A percentile compares a stretch with the other conserved stretches of the same genome.
Evolutionary conservation across 208 protist species (phyloP).

Genomic region (Trypanosoma congolense): DNA sequence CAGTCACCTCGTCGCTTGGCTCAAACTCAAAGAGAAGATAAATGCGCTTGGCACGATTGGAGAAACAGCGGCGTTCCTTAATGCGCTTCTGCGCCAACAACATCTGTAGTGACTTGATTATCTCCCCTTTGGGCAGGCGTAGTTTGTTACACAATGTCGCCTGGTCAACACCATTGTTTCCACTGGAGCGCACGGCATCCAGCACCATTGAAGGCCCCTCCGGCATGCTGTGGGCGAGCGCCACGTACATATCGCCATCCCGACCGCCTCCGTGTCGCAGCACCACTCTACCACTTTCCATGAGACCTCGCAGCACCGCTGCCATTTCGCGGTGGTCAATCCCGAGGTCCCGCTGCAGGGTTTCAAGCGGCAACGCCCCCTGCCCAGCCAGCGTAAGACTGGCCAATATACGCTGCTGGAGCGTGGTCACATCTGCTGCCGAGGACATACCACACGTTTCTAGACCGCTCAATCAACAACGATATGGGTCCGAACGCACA

Average conservation of each 20-base stretch:
- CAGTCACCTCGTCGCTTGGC: slow-evolving; percentile 70
- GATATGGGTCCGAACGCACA: too few species aligned
- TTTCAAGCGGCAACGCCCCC: slow-evolving; percentile 40
- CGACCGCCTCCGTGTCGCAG: slow-evolving; percentile 39
- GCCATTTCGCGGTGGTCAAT: slow-evolving; percentile 29
- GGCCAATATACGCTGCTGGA: slow-evolving; percentile 40
- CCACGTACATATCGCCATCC: slow-evolving; percentile 46
- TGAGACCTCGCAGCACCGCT: slow-evolving; percentile 47
- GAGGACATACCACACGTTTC: not conserved
- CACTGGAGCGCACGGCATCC: slow-evolving; percentile 57
- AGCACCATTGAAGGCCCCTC: slow-evolving; percentile 58
- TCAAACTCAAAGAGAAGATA: slow-evolving; percentile 79
- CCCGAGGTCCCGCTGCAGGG: slow-evolving; percentile 37
- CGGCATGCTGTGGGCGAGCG: slow-evolving; percentile 49
- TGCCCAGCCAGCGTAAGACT: slow-evolving; percentile 34
- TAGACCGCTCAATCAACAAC: not conserved
- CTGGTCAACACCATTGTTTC: slow-evolving; percentile 70
- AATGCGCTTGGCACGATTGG: slow-evolving; percentile 76
- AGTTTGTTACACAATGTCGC: slow-evolving; percentile 44
- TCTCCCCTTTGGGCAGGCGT: slow-evolving; percentile 59
- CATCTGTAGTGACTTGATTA: slow-evolving; percentile 55
- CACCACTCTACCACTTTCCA: slow-evolving; percentile 42
- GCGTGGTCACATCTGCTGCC: slow-evolving; percentile 4
- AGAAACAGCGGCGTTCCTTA: slow-evolving; percentile 73
- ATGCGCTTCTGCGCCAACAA: slow-evolving; percentile 59